These are phyloP conservation scores for Lentinula aciculospora DNA, from an alignment of 768 basidiomycete species.

Conservation along the genomic window DNA sequence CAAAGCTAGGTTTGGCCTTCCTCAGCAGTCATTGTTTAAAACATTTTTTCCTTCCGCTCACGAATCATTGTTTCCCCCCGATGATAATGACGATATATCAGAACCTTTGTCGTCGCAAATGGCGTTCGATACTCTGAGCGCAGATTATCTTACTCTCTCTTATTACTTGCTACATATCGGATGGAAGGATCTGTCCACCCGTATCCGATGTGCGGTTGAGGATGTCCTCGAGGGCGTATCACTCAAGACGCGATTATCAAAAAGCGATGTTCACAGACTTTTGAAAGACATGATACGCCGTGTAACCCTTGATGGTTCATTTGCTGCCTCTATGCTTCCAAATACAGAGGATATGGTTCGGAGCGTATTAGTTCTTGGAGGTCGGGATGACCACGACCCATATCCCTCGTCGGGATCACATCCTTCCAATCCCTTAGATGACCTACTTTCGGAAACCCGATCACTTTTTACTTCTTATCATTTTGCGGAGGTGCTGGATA, in stretches of 20 bases:
- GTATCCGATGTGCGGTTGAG: conserved; percentile 71
- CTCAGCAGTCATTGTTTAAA: conserved; percentile 2
- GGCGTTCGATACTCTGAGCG: neutral
- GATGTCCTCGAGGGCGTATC: conserved; percentile 82
- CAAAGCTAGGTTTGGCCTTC: conserved; percentile 1
- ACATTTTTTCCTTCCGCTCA: neutral
- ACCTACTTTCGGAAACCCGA: conserved; percentile 67
- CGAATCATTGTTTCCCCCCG: conserved; percentile 14
- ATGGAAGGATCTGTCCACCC: conserved; percentile 77
- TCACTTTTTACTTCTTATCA: conserved; percentile 58
- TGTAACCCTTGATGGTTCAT: conserved; percentile 45
- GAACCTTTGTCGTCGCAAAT: neutral
- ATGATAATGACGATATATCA: conserved; percentile 17
- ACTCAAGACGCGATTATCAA: conserved; percentile 68
- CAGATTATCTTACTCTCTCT: conserved; percentile 73
- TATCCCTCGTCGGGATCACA: conserved; percentile 13
- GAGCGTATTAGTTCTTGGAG: conserved; percentile 1
- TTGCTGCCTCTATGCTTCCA: neutral
- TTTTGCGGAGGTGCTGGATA: conserved; percentile 64
- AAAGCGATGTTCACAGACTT: conserved; percentile 62
- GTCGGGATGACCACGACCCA: neutral
- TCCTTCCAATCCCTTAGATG: conserved; percentile 43
- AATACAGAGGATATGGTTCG: conserved; percentile 4
- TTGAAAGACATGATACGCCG: conserved; percentile 69
- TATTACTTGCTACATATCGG: conserved; percentile 95